Percentiles rank a stretch among this genome's conserved stretches.
Conservation (phyloP, 192 early-diverging fungal species). For the Geranomyces variabilis region DNA sequence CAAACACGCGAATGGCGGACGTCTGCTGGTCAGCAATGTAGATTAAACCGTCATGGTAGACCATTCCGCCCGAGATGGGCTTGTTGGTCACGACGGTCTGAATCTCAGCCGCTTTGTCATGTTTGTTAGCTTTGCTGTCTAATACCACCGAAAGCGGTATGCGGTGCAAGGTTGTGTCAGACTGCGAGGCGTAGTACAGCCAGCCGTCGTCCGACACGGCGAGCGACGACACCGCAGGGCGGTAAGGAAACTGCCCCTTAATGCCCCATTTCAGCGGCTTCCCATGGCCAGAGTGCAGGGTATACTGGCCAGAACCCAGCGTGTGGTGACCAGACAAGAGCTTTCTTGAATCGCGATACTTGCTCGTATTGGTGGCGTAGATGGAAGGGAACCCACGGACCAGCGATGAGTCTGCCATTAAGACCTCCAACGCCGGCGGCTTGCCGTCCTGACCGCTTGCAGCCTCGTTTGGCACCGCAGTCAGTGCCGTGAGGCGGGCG, state of each 20-base stretch:
- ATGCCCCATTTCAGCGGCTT: not conserved
- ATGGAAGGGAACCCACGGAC: not conserved
- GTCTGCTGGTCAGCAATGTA: slow-evolving; percentile 18
- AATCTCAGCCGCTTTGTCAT: not conserved
- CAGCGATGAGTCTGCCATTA: slow-evolving; percentile 6
- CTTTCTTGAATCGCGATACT: not conserved
- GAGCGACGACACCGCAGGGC: slow-evolving; percentile 2
- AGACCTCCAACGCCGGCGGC: not conserved
- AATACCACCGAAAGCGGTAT: not conserved
- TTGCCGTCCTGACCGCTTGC: not conserved
- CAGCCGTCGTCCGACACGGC: not conserved
- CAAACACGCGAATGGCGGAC: slow-evolving; percentile 3
- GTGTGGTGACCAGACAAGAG: not conserved
- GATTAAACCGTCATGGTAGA: not conserved
- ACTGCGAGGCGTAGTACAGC: slow-evolving; percentile 7
- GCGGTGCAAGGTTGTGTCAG: not conserved
- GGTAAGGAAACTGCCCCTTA: not conserved
- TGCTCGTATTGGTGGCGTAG: not conserved
- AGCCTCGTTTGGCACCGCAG: not conserved
- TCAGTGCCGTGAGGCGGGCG: not conserved
- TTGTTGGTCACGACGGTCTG: not conserved
- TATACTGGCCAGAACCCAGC: not conserved
- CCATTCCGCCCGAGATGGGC: slow-evolving; percentile 13
- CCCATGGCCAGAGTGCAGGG: not conserved
- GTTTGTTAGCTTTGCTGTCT: not conserved